Conservation (phyloP, 2,329 filamentous ascomycete genomes). For the Calonectria pseudoreteaudii region DNA sequence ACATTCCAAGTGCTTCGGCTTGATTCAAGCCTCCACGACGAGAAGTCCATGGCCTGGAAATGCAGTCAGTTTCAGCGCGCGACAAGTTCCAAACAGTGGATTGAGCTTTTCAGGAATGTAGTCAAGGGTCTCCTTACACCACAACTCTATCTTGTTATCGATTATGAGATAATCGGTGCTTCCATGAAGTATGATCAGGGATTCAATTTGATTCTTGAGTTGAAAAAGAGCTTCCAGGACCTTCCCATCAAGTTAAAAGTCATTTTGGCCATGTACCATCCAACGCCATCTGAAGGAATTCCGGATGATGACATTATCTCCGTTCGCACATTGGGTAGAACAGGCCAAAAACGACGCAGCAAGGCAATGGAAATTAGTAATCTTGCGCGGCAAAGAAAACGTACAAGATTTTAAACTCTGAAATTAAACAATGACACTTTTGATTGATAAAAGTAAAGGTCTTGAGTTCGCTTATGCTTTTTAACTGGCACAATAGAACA, state of each 20-base stretch:
- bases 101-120: neutral
- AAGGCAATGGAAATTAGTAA: too few species aligned
- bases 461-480: too few species aligned
- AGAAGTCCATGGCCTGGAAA: conserved; percentile 10
- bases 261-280: neutral
- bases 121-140: neutral
- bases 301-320: too few species aligned
- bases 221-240: neutral
- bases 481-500: too few species aligned
- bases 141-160: conserved; percentile 15
- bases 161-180: neutral
- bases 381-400: too few species aligned
- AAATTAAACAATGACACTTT: too few species aligned
- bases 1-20: conserved; percentile 13
- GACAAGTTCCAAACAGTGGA: neutral
- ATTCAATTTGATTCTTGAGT: neutral
- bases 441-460: too few species aligned
- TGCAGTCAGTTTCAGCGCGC: conserved; percentile 1
- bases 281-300: too few species aligned
- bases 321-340: too few species aligned
- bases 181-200: neutral
- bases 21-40: neutral
- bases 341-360: too few species aligned
- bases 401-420: too few species aligned
- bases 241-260: neutral